A percentile compares a stretch with the other conserved stretches of the same genome.
phyloP scores from a whole-genome alignment of 192 early-diverging fungal species.

The Umbelopsis isabellina region DNA sequence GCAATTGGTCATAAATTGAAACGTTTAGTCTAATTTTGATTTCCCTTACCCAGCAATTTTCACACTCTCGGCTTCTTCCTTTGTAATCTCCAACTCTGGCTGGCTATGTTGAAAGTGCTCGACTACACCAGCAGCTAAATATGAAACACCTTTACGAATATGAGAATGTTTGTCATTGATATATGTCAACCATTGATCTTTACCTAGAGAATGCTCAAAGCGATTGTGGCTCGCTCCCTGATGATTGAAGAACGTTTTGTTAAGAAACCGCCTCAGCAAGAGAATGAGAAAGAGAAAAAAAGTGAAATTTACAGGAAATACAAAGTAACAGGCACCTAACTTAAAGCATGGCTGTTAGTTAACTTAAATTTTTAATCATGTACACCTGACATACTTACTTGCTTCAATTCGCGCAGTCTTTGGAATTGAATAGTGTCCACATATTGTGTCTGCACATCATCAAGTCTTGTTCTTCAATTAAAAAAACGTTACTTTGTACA shows the following conservation, averaged over 20 bases:
- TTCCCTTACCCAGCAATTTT: constrained; percentile 72
- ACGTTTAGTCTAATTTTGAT: not conserved
- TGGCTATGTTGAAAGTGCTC: constrained; percentile 72
- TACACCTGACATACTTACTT: constrained; percentile 42
- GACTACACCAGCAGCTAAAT: constrained; percentile 79
- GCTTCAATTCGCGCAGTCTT: constrained; percentile 89
- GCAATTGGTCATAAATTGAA: not conserved
- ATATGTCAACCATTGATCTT: not conserved
- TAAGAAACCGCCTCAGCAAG: constrained; percentile 12
- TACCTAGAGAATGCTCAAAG: constrained; percentile 89
- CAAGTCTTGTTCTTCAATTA: constrained; percentile 46
- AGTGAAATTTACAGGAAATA: constrained; percentile 1
- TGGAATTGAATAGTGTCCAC: constrained; percentile 99
- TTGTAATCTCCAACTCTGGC: constrained; percentile 76
- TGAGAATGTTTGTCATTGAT: not conserved
- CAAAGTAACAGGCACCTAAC: constrained; percentile 8
- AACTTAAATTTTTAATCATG: not conserved
- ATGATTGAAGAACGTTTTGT: constrained; percentile 79
- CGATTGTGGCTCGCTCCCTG: constrained; percentile 93
- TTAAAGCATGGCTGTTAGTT: not conserved
- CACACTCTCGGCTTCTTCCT: constrained; percentile 83
- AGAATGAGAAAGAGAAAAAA: constrained; percentile 54
- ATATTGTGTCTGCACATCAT: constrained; percentile 60
- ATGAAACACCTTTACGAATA: constrained; percentile 66
- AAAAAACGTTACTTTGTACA: constrained; percentile 60